These are phyloP conservation scores for Ilyonectria mors-panacis DNA, from an alignment of 2,329 filamentous ascomycete genomes.

Conservation along the genomic window DNA sequence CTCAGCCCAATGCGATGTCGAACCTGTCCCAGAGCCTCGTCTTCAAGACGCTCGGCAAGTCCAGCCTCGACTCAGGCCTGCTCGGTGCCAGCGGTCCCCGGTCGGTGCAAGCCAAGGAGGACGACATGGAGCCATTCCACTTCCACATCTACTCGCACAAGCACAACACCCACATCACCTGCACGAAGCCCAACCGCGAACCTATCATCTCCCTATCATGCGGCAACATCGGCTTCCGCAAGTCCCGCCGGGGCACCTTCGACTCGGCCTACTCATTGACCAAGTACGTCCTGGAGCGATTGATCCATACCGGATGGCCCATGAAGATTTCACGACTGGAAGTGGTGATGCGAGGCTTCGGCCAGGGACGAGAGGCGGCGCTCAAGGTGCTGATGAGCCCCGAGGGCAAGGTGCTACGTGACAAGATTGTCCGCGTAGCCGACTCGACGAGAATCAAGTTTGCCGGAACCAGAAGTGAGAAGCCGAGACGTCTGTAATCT, in stretches of 20 bases:
- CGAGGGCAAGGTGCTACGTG: constrained; percentile 83
- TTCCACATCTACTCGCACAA: constrained; percentile 89
- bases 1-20: constrained; percentile 51
- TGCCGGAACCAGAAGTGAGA: constrained; percentile 90
- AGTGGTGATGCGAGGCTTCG: constrained; percentile 88
- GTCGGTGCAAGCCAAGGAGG: constrained; percentile 50
- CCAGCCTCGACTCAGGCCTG: constrained; percentile 52
- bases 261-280: constrained; percentile 94
- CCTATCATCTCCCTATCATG: constrained; percentile 85
- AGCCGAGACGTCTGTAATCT: constrained; percentile 80
- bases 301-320: constrained; percentile 86
- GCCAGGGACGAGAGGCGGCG: constrained; percentile 87
- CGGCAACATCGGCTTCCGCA: constrained; percentile 93
- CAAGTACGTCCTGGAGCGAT: constrained; percentile 85
- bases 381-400: constrained; percentile 89
- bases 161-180: constrained; percentile 96
- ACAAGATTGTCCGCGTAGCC: constrained; percentile 83
- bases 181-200: constrained; percentile 85
- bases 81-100: constrained; percentile 45
- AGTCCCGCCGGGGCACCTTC: constrained; percentile 84
- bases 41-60: constrained; percentile 55
- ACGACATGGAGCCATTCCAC: constrained; percentile 78
- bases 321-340: constrained; percentile 83
- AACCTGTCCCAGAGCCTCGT: constrained; percentile 57
- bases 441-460: constrained; percentile 95